Evolutionary conservation across 306 rosid species (phyloP).

Genomic region (Arachis stenosperma): DNA sequence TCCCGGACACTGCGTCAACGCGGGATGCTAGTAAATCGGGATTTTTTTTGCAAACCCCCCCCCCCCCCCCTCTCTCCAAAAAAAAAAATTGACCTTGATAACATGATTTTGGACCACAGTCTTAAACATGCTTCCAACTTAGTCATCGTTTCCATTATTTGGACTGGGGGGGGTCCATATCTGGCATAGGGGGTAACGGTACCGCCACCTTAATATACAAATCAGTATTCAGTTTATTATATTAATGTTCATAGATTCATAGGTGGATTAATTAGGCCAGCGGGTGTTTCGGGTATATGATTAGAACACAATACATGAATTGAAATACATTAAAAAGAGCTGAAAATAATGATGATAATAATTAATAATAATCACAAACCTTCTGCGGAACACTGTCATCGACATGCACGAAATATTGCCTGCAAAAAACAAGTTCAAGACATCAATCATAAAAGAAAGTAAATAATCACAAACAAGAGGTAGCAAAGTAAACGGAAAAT

Average conservation of each 20-base stretch:
- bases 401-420: constrained; percentile 91
- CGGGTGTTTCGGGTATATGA: not conserved
- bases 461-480: no score
- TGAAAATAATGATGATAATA: no score
- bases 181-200: constrained; percentile 24
- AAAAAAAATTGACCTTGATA: not conserved
- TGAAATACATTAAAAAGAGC: constrained; percentile 1
- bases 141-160: constrained; percentile 25
- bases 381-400: constrained; percentile 84
- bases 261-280: not conserved
- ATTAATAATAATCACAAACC: constrained; percentile 48
- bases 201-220: constrained; percentile 24
- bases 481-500: not conserved
- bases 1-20: no score
- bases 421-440: constrained; percentile 45
- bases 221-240: constrained; percentile 6
- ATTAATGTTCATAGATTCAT: constrained; percentile 9
- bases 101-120: constrained; percentile 9
- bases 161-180: constrained; percentile 22
- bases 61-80: no score
- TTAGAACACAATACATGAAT: not conserved
- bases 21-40: no score
- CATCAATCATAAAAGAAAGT: not conserved
- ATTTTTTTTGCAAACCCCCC: no score
- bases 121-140: constrained; percentile 12